Evolutionary conservation across 2,329 filamentous ascomycete species (phyloP).

Genomic region (Hypoxylon sp.): DNA sequence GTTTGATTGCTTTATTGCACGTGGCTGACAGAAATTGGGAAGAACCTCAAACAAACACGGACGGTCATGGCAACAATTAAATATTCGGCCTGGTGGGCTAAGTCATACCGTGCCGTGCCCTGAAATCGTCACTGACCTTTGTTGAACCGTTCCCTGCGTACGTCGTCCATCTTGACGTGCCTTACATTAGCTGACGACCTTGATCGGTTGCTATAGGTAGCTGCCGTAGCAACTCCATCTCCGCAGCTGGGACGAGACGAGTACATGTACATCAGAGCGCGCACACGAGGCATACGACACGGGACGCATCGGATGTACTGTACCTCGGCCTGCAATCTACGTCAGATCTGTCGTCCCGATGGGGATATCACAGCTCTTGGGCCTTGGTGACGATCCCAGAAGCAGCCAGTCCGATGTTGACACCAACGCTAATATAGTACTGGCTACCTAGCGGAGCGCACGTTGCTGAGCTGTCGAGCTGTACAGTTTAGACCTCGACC

Average conservation of each 20-base stretch:
- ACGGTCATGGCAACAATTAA: constrained; percentile 14
- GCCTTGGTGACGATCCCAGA: background rate
- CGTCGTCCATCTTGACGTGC: background rate
- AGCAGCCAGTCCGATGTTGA: background rate
- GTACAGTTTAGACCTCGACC: too few species aligned
- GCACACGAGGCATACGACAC: background rate
- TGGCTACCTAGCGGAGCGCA: background rate
- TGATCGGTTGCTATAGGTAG: background rate
- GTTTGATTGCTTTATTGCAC: constrained; percentile 16
- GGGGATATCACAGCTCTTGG: constrained; percentile 4
- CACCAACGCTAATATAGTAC: constrained; percentile 4
- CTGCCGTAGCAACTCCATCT: background rate
- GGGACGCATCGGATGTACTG: background rate
- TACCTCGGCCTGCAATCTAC: background rate
- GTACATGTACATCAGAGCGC: background rate
- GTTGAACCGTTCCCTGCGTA: constrained; percentile 6
- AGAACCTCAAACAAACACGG: constrained; percentile 16
- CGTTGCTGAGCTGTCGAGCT: constrained; percentile 9
- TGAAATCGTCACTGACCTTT: constrained; percentile 12
- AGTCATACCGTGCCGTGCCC: constrained; percentile 24
- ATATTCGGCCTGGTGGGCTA: constrained; percentile 13
- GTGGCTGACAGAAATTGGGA: constrained; percentile 9
- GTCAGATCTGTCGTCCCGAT: constrained; percentile 19
- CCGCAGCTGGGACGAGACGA: background rate
- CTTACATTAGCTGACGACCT: background rate